Conservation (phyloP, 192 early-diverging fungal genomes). For the Coemansia sp. region DNA sequence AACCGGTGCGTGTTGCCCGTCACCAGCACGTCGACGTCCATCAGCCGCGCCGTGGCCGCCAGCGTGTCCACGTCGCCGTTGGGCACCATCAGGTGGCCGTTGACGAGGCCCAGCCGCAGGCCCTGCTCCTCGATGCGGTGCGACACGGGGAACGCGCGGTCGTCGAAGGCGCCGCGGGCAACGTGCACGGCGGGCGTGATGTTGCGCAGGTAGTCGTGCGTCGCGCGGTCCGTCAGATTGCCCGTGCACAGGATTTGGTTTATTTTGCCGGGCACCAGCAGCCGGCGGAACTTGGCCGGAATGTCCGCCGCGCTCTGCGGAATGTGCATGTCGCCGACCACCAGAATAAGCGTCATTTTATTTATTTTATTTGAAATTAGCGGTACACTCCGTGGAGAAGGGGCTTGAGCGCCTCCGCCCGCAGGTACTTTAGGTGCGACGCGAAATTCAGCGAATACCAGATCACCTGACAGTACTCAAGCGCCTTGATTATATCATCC, state of each 20-base stretch:
- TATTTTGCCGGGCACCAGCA: constrained; percentile 94
- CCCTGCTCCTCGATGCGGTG: constrained; percentile 63
- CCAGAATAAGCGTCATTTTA: constrained; percentile 67
- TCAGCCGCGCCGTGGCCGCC: constrained; percentile 75
- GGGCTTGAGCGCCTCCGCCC: constrained; percentile 26
- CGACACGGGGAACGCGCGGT: constrained; percentile 59
- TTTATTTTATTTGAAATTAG: not conserved
- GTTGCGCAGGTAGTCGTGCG: constrained; percentile 82
- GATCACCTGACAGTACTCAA: constrained; percentile 47
- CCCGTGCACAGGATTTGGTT: constrained; percentile 93
- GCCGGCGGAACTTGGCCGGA: constrained; percentile 88
- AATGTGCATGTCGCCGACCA: constrained; percentile 94
- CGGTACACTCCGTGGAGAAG: constrained; percentile 31
- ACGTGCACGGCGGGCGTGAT: constrained; percentile 73
- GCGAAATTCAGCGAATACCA: constrained; percentile 53
- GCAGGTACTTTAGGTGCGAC: constrained; percentile 34
- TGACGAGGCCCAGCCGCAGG: constrained; percentile 72
- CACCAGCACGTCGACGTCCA: constrained; percentile 90
- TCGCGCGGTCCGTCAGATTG: constrained; percentile 80
- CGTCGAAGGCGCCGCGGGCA: constrained; percentile 84
- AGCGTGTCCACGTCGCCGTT: constrained; percentile 62
- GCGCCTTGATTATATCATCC: constrained; percentile 35
- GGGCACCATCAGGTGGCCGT: constrained; percentile 81
- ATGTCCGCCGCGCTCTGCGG: constrained; percentile 86
- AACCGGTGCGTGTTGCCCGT: constrained; percentile 88